These are phyloP conservation scores for Schizopora paradoxa DNA, from an alignment of 1,284 basidiomycete species.

Conservation along the genomic window DNA sequence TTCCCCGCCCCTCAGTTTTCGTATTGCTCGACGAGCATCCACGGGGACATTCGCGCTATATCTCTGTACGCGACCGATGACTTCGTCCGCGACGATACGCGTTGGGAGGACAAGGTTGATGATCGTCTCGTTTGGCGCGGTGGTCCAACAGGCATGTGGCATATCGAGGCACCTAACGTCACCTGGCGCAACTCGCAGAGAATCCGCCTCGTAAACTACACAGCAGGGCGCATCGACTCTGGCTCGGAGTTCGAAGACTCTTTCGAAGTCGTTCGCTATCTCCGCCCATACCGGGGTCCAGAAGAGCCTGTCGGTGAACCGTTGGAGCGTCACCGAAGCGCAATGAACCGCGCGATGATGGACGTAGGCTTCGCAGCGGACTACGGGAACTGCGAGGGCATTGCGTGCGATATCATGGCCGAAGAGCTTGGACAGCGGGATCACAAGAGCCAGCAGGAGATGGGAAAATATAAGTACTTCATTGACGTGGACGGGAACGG, in stretches of 20 bases:
- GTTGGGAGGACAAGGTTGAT: conserved; percentile 52
- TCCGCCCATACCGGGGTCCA: conserved; percentile 19
- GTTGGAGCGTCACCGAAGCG: conserved; percentile 29
- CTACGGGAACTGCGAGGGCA: conserved; percentile 39
- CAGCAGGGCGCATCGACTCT: conserved; percentile 20
- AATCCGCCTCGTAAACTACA: conserved; percentile 30
- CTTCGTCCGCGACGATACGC: conserved; percentile 40
- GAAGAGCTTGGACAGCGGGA: conserved; percentile 30
- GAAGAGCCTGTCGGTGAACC: conserved; percentile 39
- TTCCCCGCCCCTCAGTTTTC: conserved; percentile 45
- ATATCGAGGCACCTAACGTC: conserved; percentile 32
- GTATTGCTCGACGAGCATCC: conserved; percentile 49
- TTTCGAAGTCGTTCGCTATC: conserved; percentile 25
- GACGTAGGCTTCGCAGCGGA: conserved; percentile 48
- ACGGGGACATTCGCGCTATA: conserved; percentile 57
- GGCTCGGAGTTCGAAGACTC: conserved; percentile 27
- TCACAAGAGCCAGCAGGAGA: conserved; percentile 38
- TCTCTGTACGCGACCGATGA: conserved; percentile 32
- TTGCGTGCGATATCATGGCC: conserved; percentile 39
- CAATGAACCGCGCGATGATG: conserved; percentile 45
- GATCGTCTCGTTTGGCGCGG: conserved; percentile 61
- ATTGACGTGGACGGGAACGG: conserved; percentile 67
- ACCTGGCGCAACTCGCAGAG: conserved; percentile 54
- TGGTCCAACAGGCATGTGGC: conserved; percentile 58
- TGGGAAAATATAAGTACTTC: conserved; percentile 59